Evolutionary conservation across 768 basidiomycete genomes (phyloP), one percentile per base, ranked within the genome.

Genomic region (Serendipita indica): DNA sequence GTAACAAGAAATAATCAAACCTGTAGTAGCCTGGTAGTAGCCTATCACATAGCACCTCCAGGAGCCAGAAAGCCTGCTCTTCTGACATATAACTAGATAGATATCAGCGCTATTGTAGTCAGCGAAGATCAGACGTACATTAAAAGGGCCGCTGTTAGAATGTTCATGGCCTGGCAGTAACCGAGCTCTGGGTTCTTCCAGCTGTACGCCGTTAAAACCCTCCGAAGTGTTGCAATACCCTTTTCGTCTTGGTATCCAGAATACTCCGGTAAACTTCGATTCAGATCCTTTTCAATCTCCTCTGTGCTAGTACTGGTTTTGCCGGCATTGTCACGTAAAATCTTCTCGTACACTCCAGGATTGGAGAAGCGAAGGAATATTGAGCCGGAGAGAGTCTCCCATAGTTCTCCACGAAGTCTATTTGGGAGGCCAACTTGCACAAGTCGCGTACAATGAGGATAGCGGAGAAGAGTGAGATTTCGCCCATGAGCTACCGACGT

Each of bases 121-220:
- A 39, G 22, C 27, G 57, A 52, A 32, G 39, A 43, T 35, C 1
- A 0, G 20, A 68, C 80, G 63, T 65, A 90, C 89, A 93, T 91
- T 57, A 94, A 74, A 65, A 94, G 84, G n/a, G 90, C 92, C 27
- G 94, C 93, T 0, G 88, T 88, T 39, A 98, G 79, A 52, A 99
- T 94, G 68, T 99, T 99, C 89, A 99, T 91, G 3, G 94, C 96
- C 84, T 98, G 93, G 69, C 92, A 94, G 69, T 93, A 93, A n/a
- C 90, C 89, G 16, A 90, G 72, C 65, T 91, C 86, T 0, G 93
- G 92, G 66, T 96, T 97, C 72, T 84, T 85, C 72, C 91, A 91
- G 57, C 91, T 89, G 71, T 96, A 99, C 1, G 94, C 94, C 57
- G 91, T 90, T 61, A 99, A 69, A 1, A 99, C 96, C 41, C 93